These are phyloP conservation scores for Fusarium metavorans DNA, from an alignment of 2,329 filamentous ascomycete species.

Conservation along the genomic window DNA sequence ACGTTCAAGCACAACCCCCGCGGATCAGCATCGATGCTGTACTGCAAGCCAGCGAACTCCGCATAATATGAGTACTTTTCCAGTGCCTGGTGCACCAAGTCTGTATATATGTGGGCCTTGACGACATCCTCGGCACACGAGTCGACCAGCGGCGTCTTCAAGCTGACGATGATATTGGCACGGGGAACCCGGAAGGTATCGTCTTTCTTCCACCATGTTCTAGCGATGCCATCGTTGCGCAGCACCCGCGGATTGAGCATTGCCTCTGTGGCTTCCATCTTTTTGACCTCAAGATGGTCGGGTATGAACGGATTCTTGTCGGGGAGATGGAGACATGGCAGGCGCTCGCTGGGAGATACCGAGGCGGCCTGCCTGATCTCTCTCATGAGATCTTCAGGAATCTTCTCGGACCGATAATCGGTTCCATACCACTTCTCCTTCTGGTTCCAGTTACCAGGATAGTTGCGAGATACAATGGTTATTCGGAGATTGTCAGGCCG, in stretches of 20 bases:
- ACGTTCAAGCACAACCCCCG: conserved; percentile 83
- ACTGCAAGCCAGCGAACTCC: conserved; percentile 89
- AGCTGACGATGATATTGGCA: conserved; percentile 84
- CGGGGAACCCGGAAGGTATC: conserved; percentile 99
- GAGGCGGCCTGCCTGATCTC: conserved; percentile 75
- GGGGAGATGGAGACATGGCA: conserved; percentile 83
- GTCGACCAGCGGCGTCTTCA: conserved; percentile 83
- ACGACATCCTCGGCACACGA: conserved; percentile 82
- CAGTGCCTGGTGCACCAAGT: conserved; percentile 87
- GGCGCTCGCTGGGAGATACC: conserved; percentile 68
- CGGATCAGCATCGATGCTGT: conserved; percentile 78
- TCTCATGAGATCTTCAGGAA: conserved; percentile 79
- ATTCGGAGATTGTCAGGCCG: conserved; percentile 91
- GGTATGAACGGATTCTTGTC: conserved; percentile 97
- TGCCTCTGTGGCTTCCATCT: conserved; percentile 86
- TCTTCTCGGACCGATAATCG: conserved; percentile 86
- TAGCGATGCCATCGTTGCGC: conserved; percentile 82
- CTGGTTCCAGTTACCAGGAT: conserved; percentile 84
- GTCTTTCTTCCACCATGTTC: conserved; percentile 98
- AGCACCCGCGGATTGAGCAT: conserved; percentile 82
- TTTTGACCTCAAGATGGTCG: conserved; percentile 91
- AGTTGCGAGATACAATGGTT: conserved; percentile 83
- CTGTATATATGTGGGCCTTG: conserved; percentile 83
- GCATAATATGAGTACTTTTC: conserved; percentile 97
- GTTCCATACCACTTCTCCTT: conserved; percentile 99